phyloP scores from a whole-genome alignment of 2,329 filamentous ascomycete species.

The Botryosphaeria dothidea region DNA sequence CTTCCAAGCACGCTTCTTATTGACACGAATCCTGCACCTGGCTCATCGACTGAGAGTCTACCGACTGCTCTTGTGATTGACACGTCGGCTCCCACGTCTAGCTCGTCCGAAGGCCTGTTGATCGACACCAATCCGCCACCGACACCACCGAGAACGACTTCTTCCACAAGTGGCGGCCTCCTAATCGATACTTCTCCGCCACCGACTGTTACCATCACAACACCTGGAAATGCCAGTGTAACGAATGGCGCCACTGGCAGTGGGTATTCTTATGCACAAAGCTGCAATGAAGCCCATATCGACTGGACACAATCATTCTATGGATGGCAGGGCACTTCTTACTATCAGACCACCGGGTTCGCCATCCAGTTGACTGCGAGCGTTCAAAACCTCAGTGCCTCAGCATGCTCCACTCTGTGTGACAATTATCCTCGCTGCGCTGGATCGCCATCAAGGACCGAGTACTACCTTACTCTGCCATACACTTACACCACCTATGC shows the following conservation, averaged over 20 bases:
- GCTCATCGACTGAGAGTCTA: neutral
- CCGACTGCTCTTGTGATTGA: neutral
- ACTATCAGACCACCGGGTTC: neutral
- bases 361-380: neutral
- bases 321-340: neutral
- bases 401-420: neutral
- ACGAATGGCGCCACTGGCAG: neutral
- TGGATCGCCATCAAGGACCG: neutral
- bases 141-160: neutral
- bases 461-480: neutral
- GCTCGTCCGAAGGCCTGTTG: neutral
- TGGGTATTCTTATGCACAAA: neutral
- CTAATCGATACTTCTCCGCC: neutral
- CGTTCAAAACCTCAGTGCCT: neutral
- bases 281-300: neutral
- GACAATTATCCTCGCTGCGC: neutral
- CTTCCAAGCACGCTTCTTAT: too few species aligned
- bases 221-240: neutral
- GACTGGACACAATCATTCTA: neutral
- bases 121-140: neutral
- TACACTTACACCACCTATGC: neutral
- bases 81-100: neutral
- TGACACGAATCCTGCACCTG: neutral
- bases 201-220: neutral
- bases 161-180: neutral